A percentile compares a stretch with the other conserved stretches of the same genome.
phyloP scores from a whole-genome alignment of 164 flowering plant genomes.

The Annona cherimola region DNA sequence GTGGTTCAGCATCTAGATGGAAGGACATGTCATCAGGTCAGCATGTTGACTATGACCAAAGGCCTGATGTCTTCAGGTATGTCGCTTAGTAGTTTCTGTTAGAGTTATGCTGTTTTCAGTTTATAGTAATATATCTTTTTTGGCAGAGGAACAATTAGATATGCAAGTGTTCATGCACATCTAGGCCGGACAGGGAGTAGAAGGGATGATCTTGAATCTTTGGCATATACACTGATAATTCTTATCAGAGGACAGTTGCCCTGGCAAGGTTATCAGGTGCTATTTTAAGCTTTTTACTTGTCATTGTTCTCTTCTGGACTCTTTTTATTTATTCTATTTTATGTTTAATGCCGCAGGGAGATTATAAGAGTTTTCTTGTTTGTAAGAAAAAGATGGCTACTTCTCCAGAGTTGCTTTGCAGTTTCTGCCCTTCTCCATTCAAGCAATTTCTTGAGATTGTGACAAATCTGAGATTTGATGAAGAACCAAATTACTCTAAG shows the following conservation, averaged over 20 bases:
- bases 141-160: constrained; percentile 77
- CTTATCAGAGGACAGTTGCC: constrained; percentile 76
- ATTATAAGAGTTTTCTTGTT: constrained; percentile 83
- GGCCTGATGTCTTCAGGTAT: constrained; percentile 87
- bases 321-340: not conserved
- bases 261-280: constrained; percentile 91
- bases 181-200: constrained; percentile 86
- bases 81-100: constrained; percentile 10
- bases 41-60: constrained; percentile 90
- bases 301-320: constrained; percentile 1
- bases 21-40: constrained; percentile 58
- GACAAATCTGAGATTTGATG: constrained; percentile 83
- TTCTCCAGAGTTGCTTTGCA: constrained; percentile 74
- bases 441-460: constrained; percentile 72
- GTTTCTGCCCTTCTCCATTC: constrained; percentile 74
- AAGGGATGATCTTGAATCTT: constrained; percentile 89
- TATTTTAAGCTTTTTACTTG: not conserved
- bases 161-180: constrained; percentile 95
- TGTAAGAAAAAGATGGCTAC: constrained; percentile 86
- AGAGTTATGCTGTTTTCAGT: not conserved
- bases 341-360: constrained; percentile 47
- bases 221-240: constrained; percentile 79
- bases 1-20: constrained; percentile 75
- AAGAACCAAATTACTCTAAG: constrained; percentile 80
- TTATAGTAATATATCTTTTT: constrained; percentile 2